Evolutionary conservation across 768 basidiomycete genomes (phyloP), one percentile per base, ranked within the genome.

Genomic region (Phylloporus sp.): DNA sequence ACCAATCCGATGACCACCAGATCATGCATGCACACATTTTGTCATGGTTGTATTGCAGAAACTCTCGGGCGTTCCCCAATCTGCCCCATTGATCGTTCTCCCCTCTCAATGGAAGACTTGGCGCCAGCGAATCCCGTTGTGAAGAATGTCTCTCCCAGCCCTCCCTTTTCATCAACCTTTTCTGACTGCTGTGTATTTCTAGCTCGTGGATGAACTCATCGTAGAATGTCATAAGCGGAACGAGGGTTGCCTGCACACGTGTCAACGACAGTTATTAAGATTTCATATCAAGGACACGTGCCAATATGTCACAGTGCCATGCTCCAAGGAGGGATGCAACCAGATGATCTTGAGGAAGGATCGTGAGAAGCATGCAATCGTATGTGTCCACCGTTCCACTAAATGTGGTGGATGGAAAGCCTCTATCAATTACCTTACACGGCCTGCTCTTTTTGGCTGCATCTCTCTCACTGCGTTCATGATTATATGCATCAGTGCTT

Each of bases 21-120:
- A 35, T 81, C 85, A 8, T 95, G 93, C 59, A 75, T 80, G 53
- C 93, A 92, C 64, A 95, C 91, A 0, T 95, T 95, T 67, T 95
- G 93, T 66, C 70, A 70, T n/a, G 84, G 82, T 27, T 95, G 93
- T 62, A 88, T 94, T 53, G 59, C 72, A n/a, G 74, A 76, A 45
- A 88, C 92, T 0, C 76, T 95, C 4, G 66, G 69, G 12, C 80
- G 87, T 53, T 81, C 84, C 7, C 73, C 78, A 0, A 83, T 85
- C 54, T 95, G 93, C 66, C 93, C 93, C 11, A 82, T 95, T 27
- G 92, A 95, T 69, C 81, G 93, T 20, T 85, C 81, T 13, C 75
- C 82, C 0, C 73, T 95, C 28, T 68, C 72, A 2, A 49, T 70
- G n/a, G 71, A 70, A n/a, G 82, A 88, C 56, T 70, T 93, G 49